These are phyloP conservation scores for Polymyxa betae DNA, from an alignment of 208 protist species.

Conservation along the genomic window DNA sequence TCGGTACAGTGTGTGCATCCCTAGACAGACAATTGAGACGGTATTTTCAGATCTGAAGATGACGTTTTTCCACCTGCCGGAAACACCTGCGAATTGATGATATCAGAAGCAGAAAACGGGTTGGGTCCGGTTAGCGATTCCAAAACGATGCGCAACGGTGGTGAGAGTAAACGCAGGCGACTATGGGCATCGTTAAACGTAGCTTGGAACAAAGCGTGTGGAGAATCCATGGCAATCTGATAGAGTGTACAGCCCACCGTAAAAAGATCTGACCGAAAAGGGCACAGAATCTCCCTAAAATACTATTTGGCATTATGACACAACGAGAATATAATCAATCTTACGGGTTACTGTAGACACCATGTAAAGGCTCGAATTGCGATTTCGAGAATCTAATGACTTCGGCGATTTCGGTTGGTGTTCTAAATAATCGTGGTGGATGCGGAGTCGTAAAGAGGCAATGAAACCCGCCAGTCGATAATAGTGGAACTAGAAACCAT, in stretches of 20 bases:
- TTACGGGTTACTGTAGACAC: background rate
- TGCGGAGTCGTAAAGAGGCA: background rate
- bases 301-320: background rate
- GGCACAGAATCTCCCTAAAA: background rate
- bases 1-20: background rate
- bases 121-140: background rate
- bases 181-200: background rate
- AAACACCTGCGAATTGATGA: background rate
- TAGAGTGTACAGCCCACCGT: background rate
- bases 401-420: background rate
- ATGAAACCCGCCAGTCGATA: conserved; percentile 12
- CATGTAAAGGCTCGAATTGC: background rate
- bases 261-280: background rate
- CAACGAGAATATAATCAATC: background rate
- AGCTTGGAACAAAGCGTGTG: background rate
- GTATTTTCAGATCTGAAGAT: background rate
- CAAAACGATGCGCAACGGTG: background rate
- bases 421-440: background rate
- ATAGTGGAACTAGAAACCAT: conserved; percentile 11
- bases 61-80: background rate
- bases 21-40: background rate
- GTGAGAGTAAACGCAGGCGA: background rate
- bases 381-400: background rate
- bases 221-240: background rate
- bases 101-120: background rate